Percentiles rank a stretch among this genome's conserved stretches.
Evolutionary conservation across 176 grass and related monocot genomes (phyloP).

Genomic region (Canna indica): DNA sequence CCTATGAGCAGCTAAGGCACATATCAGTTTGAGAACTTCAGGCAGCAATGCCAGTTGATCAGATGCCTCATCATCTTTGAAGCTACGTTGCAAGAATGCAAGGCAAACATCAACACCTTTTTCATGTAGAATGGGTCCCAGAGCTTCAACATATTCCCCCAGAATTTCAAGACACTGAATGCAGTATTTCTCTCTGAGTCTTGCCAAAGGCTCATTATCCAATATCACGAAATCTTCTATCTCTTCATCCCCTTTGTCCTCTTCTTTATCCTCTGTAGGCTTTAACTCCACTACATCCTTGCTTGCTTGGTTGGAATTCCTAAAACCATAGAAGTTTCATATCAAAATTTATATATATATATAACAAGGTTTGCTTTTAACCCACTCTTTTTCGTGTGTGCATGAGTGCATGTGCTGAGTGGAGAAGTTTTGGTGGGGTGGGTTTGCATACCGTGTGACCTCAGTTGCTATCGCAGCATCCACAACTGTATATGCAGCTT

Average conservation of each 20-base stretch:
- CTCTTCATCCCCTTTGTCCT: conserved; percentile 41
- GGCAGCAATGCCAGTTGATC: conserved; percentile 45
- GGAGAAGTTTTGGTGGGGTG: no score
- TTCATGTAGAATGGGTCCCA: conserved; percentile 93
- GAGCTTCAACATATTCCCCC: conserved; percentile 93
- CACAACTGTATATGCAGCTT: conserved; percentile 77
- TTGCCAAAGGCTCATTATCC: conserved; percentile 52
- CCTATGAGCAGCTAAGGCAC: conserved; percentile 75
- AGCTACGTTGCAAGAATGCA: conserved; percentile 57
- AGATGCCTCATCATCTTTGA: conserved; percentile 45
- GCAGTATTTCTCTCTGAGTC: conserved; percentile 77
- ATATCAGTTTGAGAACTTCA: conserved; percentile 77
- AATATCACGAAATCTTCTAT: conserved; percentile 67
- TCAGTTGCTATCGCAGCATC: conserved; percentile 87
- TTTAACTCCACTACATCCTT: conserved; percentile 30
- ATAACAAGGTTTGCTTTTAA: no score
- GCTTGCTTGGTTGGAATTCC: conserved; percentile 36
- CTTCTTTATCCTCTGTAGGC: conserved; percentile 33
- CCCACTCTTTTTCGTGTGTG: no score
- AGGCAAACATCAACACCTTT: conserved; percentile 97
- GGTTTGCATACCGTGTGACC: conserved; percentile 52
- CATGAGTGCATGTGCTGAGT: no score
- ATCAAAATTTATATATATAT: no score
- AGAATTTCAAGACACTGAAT: conserved; percentile 82
- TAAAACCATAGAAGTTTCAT: neutral